Base-by-base conservation (phyloP, 2,329 filamentous ascomycete genomes). In the Cladophialophora bantiana region DNA sequence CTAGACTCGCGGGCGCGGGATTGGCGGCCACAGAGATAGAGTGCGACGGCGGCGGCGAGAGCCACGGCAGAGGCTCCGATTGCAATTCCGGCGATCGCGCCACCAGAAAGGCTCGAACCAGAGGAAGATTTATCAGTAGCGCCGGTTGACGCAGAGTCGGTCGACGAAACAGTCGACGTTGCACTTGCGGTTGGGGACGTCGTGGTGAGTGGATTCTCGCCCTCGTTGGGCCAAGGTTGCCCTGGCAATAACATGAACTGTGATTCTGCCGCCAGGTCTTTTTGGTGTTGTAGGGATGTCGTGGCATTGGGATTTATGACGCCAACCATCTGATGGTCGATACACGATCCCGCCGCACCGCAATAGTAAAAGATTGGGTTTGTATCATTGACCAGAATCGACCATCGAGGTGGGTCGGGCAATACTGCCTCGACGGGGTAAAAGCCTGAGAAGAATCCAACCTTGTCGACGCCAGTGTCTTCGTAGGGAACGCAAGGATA, bases 361-460 rank as follows among this genome's bases (percentile, higher is more conserved):
- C 89, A 92, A 76, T 92, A 92, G 76, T 86, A 90, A 75, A 89
- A 91, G 15, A 88, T 84, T 0, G 90, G 89, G 26, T 84, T 77
- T 0, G 87, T 89, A 69, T 88, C 81, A 71, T 90, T 90, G 64
- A 91, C 79, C 3, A 71, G 71, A 26, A 82, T 62, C 2, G 74
- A 77, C 75, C 76, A 80, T 13, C 74, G 79, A 18, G 79, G 79
- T 3, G 78, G 72, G 74, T 84, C 77, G 32, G 80, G 75, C 6
- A 79, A 76, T 32, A 84, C 82, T 5, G 82, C 80, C 18, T 81
- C 79, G 0, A 85, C 81, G 2, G 78, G 75, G 9, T 80, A 69
- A 52, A 80, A 81, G 3, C 85, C 86, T 62, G 83, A 85, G 72
- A 82, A 88, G 73, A 89, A 88, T 7, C 83, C 83, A 6, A 80